phyloP scores from a whole-genome alignment of 805 yeast species.

The Cyberlindnera mississippiensis region DNA sequence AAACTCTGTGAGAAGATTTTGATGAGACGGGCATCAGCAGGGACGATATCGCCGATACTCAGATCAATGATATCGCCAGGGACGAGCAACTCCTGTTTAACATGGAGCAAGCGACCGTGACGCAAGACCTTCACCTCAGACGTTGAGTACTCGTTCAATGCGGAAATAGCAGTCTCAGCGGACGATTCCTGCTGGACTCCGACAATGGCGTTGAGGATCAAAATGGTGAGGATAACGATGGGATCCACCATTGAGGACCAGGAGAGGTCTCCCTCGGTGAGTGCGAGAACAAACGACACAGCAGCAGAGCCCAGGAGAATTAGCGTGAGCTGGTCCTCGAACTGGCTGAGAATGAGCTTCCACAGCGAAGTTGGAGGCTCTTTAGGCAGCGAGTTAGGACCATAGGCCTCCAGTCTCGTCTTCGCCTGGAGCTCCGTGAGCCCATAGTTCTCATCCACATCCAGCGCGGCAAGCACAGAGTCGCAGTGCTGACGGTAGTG shows the following conservation, averaged over 20 bases:
- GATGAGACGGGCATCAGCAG: slow-evolving; percentile 45
- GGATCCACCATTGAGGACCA: slow-evolving; percentile 34
- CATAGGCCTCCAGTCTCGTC: slow-evolving; percentile 17
- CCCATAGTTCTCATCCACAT: slow-evolving; percentile 15
- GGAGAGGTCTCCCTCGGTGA: slow-evolving; percentile 29
- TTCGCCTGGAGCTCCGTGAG: slow-evolving; percentile 16
- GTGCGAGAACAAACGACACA: slow-evolving; percentile 31
- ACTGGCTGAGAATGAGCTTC: slow-evolving; percentile 33
- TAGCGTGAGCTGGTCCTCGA: slow-evolving; percentile 33
- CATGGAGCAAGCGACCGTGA: slow-evolving; percentile 37
- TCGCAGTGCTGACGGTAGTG: too few species aligned
- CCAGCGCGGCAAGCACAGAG: slow-evolving; percentile 3
- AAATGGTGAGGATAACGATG: slow-evolving; percentile 42
- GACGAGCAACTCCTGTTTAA: slow-evolving; percentile 40
- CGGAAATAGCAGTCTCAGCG: slow-evolving; percentile 50
- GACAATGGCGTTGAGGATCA: slow-evolving; percentile 42
- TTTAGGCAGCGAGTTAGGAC: slow-evolving; percentile 31
- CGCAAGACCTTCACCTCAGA: slow-evolving; percentile 45
- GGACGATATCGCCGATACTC: slow-evolving; percentile 39
- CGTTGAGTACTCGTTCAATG: slow-evolving; percentile 42
- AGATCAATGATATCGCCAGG: slow-evolving; percentile 45
- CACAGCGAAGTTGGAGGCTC: slow-evolving; percentile 34
- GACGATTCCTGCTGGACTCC: slow-evolving; percentile 48
- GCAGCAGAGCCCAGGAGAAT: slow-evolving; percentile 33
- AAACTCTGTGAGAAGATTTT: slow-evolving; percentile 37